Percentiles rank a stretch among this genome's conserved stretches.
phyloP scores from a whole-genome alignment of 805 yeast genomes.

The Wickerhamiella spandovensis region DNA sequence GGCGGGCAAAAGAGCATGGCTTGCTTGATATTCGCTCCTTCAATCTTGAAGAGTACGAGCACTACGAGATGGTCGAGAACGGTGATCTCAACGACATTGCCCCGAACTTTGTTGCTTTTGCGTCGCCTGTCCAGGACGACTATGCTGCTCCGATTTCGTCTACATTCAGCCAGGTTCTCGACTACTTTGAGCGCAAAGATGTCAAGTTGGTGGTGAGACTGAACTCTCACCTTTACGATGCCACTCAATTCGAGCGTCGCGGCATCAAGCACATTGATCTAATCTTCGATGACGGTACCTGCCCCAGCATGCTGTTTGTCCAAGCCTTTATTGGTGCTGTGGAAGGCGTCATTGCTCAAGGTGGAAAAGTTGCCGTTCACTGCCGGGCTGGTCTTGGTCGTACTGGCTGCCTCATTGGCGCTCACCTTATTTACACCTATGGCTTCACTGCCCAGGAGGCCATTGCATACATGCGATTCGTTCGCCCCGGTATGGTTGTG shows the following conservation, averaged over 20 bases:
- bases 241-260: constrained; percentile 64
- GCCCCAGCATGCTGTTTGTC: constrained; percentile 89
- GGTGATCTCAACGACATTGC: constrained; percentile 90
- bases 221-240: constrained; percentile 83
- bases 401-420: constrained; percentile 96
- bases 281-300: constrained; percentile 96
- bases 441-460: constrained; percentile 97
- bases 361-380: constrained; percentile 96
- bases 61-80: constrained; percentile 88
- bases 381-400: constrained; percentile 97
- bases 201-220: constrained; percentile 85
- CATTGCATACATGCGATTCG: constrained; percentile 89
- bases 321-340: constrained; percentile 91
- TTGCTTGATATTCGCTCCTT: constrained; percentile 72
- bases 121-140: constrained; percentile 60
- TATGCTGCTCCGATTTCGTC: constrained; percentile 17
- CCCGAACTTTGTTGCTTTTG: constrained; percentile 93
- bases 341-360: constrained; percentile 69
- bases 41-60: constrained; percentile 87
- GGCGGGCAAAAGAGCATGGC: constrained; percentile 93
- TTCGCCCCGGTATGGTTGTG: constrained; percentile 99
- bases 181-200: constrained; percentile 54
- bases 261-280: constrained; percentile 86
- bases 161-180: constrained; percentile 46
- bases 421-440: constrained; percentile 88